Evolutionary conservation across 2,329 filamentous ascomycete species (phyloP), one percentile per base, ranked within the genome.

Genomic region (Xylaria sp.): DNA sequence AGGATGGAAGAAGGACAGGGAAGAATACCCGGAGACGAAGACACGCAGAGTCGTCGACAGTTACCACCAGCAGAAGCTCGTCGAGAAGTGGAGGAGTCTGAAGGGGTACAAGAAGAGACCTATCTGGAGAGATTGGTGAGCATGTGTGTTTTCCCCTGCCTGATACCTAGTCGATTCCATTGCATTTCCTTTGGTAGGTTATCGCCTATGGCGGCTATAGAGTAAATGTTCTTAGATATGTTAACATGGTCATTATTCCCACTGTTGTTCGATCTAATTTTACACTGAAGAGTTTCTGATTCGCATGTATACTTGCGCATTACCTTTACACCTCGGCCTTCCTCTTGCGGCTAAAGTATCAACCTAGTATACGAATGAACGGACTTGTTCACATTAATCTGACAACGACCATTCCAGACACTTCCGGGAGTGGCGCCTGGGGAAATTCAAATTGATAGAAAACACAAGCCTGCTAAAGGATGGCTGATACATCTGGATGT

Each of bases 71-170:
- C 67, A 70, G 50, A 11, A 37, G 1, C 57, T 71, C 0, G 35
- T 68, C 2, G 69, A 70, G 58, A 60, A 63, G 25, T 70, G 70
- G 69, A 66, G 67, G 46, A 69, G 35, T 11, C 53, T 63, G 1
- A 35, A 66, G 56, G 67, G 66, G 6, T 71, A 64, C 52, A 46
- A 43, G 31, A 42, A 37, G 17, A 61, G 70, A 17, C 63, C 12
- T 1, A 68, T 70, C 51, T 70, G 69, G 67, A 65, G 60, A 33
- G 69, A 70, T 47, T 71, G 69, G 69, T 70, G 43, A 66, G 35
- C 38, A 19, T 9, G 4, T 9, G 28, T 31, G 4, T 5, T 31
- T 31, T 38, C n/a, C n/a, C n/a, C n/a, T n/a, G n/a, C n/a, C n/a
- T n/a, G n/a, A 11, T 17, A 21, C 25, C 5, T 21, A 23, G 11